Base-by-base conservation (phyloP, 768 basidiomycete genomes). In the Mrakia blollopis region DNA sequence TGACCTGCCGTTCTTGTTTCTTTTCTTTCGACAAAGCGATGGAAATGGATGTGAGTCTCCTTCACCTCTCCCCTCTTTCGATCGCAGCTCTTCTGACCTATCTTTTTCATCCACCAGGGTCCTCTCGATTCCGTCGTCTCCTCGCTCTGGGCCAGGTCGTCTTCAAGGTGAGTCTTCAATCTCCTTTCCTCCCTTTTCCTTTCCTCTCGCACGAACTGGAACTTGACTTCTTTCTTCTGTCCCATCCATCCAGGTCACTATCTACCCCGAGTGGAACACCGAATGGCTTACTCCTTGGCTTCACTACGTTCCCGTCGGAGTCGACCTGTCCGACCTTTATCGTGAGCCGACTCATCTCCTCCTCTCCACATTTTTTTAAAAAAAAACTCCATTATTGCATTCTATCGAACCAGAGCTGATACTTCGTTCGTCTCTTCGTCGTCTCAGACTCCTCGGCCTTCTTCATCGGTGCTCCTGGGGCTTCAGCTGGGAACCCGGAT, bases 241-340 rank as follows among this genome's bases (percentile, higher is more conserved):
- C 39, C 39, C 32, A 16, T 11, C 21, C 32, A 0, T 50, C n/a
- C 65, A 68, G 65, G 44, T 68, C 35, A 68, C 65, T 39, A 68
- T 75, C 52, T 68, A 69, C 54, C 65, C 65, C 18, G 75, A 76
- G 30, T 76, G 68, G 68, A 76, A 76, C 52, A 71, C 67, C 32
- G 68, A 60, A 28, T 71, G 65, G 57, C 52, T 82, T 18, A 79
- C 81, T 57, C 81, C 83, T 0, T 83, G 83, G 83, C 79, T 83
- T 16, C 83, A 83, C 70, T 83, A 82, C 67, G 77, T 83, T 3
- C 82, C 82, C 4, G 50, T 83, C 50, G 78, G 81, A 74, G 41
- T 82, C 54, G 82, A 83, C 60, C 13, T 61, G 21, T 76, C 75
- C 21, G 75, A 76, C 23, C 75, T 76, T 8, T 76, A 76, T 41